Base-by-base conservation (phyloP, 2,329 filamentous ascomycete genomes). In the Pseudogymnoascus verrucosus region DNA sequence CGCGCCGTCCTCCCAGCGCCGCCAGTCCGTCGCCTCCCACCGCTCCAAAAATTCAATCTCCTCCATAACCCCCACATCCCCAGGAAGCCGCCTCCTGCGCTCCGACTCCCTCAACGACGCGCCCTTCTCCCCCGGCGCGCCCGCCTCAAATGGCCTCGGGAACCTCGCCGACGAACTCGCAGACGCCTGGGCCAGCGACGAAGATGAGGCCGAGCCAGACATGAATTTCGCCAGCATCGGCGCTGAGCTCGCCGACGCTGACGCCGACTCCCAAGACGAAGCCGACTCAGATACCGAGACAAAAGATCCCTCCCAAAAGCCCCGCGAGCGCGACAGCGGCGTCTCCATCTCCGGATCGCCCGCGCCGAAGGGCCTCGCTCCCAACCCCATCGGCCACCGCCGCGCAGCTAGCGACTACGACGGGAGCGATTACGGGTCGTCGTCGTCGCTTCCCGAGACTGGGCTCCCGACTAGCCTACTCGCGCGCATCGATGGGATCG, bases 131-230 rank as follows among this genome's bases (percentile, higher is more conserved):
- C 79, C 75, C 39, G 74, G 74, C 54, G 77, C 77, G 60, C 61
- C 67, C 5, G 74, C 72, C 61, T 77, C 76, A 57, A 84, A 84
- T 66, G 87, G 88, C 7, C 78, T 91, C 66, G 90, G 90, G 34
- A 93, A 91, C 69, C 75, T 95, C 60, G 90, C 90, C 1, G 90
- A 93, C 74, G 90, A 95, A 75, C 78, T 95, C 59, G 90, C 88
- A 1, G 89, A 89, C 71, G 86, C 87, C 3, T 85, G 89, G 74
- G 85, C 84, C 47, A 86, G 85, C 36, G 88, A 85, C 7, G 84
- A 83, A 64, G 86, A 84, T 42, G 85, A 86, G 40, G 80, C 78
- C n/a, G 78, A 80, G 31, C 75, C 76, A 5, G 76, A 75, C 62
- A 76, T 78, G 71, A 75, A 72, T 66, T 72, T 78, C 34, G 54